A percentile compares a stretch with the other conserved stretches of the same genome.
phyloP scores from a whole-genome alignment of 164 flowering plant genomes.

The Hamamelis virginiana region DNA sequence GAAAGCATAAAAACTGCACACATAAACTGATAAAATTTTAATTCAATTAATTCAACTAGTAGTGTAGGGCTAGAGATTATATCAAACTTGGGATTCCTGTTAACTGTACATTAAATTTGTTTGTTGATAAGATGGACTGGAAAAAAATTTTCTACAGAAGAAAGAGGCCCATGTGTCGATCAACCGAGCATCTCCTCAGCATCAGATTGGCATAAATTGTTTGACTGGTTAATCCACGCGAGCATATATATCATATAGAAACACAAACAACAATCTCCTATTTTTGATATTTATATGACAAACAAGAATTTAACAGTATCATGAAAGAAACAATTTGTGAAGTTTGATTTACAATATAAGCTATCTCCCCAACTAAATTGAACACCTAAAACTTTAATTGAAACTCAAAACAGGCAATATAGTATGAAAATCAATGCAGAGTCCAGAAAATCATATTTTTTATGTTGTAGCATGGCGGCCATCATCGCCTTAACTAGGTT shows the following conservation, averaged over 20 bases:
- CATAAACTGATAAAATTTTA: no score
- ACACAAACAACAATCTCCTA: not conserved
- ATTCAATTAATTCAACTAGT: no score
- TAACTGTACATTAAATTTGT: no score
- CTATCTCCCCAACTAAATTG: not conserved
- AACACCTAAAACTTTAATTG: conserved; percentile 1
- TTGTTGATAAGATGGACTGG: no score
- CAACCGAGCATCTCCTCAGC: no score
- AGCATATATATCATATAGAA: not conserved
- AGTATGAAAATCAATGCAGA: conserved; percentile 1
- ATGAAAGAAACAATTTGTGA: not conserved
- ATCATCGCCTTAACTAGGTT: conserved; percentile 3
- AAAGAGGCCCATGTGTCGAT: no score
- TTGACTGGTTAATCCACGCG: not conserved
- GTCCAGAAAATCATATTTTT: not conserved
- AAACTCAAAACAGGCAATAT: conserved; percentile 4
- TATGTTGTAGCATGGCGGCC: not conserved
- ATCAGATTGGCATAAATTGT: no score
- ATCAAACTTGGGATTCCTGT: no score
- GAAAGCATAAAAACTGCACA: no score
- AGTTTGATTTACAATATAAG: not conserved
- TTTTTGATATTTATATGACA: not conserved
- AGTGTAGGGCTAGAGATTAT: no score
- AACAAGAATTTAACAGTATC: not conserved
- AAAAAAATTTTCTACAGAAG: no score